Percentiles rank a stretch among this genome's conserved stretches.
phyloP scores from a whole-genome alignment of 1,284 basidiomycete genomes.

The Exobasidium cylindrosporum region DNA sequence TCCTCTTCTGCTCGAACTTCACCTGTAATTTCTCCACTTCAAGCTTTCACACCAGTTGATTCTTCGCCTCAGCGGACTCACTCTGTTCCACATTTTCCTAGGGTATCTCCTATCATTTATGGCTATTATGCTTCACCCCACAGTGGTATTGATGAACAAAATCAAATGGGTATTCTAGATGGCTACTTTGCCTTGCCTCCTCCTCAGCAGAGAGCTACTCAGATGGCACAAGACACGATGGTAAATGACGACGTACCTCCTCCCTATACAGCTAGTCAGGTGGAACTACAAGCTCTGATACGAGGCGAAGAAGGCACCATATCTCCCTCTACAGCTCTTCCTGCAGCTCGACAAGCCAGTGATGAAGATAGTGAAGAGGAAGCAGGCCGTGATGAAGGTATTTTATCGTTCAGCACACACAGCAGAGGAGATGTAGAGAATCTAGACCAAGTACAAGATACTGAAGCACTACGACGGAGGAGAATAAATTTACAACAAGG shows the following conservation, averaged over 20 bases:
- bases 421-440: neutral
- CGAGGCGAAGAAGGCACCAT: neutral
- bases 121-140: neutral
- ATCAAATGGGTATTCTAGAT: neutral
- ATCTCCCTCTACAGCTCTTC: neutral
- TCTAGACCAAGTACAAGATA: neutral
- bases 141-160: neutral
- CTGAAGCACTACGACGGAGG: too few relatives aligned
- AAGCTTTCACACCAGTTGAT: neutral
- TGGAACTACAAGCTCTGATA: neutral
- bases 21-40: neutral
- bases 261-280: neutral
- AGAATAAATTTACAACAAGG: too few relatives aligned
- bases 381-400: neutral
- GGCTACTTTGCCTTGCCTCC: constrained; percentile 13
- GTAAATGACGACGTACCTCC: neutral
- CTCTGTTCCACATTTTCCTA: constrained; percentile 1
- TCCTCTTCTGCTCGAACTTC: neutral
- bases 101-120: neutral
- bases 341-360: neutral
- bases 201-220: neutral
- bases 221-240: neutral
- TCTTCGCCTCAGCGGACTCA: neutral
- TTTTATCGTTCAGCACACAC: neutral
- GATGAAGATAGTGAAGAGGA: neutral